phyloP scores from a whole-genome alignment of 208 protist genomes.

The Leishmania mexicana region DNA sequence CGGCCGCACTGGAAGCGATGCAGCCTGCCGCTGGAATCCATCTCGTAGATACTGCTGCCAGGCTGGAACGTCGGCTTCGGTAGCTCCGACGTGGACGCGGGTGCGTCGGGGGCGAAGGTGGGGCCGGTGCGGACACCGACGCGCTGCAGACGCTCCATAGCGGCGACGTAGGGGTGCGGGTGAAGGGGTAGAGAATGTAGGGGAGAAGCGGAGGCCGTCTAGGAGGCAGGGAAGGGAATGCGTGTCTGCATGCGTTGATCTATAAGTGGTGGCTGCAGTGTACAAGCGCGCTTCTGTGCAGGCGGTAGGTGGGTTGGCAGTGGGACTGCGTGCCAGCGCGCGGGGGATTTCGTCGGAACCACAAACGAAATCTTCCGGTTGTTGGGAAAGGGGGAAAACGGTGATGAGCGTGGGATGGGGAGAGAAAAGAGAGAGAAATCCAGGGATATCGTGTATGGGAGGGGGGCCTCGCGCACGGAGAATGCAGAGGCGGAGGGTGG shows the following conservation, averaged over 20 bases:
- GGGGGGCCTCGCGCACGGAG: background rate
- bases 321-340: background rate
- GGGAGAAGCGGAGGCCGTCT: background rate
- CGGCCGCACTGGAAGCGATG: slow-evolving; percentile 59
- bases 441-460: background rate
- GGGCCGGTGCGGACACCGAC: slow-evolving; percentile 17
- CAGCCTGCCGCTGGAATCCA: slow-evolving; percentile 44
- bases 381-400: background rate
- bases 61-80: slow-evolving; percentile 52
- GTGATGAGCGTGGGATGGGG: background rate
- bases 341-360: background rate
- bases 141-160: slow-evolving; percentile 22
- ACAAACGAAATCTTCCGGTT: background rate
- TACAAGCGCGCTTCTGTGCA: background rate
- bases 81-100: slow-evolving; percentile 26
- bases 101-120: background rate
- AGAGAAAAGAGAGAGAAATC: background rate
- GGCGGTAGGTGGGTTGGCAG: background rate
- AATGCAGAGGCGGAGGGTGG: background rate
- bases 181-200: background rate
- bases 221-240: background rate
- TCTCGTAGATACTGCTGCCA: slow-evolving; percentile 57
- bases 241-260: background rate
- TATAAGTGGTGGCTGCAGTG: background rate
- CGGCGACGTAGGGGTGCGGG: background rate